A percentile compares a stretch with the other conserved stretches of the same genome.
Conservation (phyloP, 148 eudicot genomes). For the Cornus controversa region DNA sequence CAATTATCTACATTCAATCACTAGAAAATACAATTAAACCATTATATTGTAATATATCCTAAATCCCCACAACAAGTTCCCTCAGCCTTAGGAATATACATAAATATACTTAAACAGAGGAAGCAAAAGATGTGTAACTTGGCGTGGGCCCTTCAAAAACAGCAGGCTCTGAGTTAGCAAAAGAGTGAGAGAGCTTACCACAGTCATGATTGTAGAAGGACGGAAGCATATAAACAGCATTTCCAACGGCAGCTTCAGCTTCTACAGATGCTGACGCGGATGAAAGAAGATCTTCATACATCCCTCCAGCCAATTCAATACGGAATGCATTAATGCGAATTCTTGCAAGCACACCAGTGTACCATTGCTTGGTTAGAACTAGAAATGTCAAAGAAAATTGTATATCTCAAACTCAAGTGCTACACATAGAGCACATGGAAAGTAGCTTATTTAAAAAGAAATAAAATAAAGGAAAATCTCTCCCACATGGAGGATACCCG, state of each 20-base stretch:
- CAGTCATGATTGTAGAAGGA: slow-evolving; percentile 96
- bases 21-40: too few species aligned
- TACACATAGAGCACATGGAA: slow-evolving; percentile 4
- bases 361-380: slow-evolving; percentile 92
- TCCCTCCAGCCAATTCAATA: slow-evolving; percentile 63
- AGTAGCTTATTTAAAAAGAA: background rate
- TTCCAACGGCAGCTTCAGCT: slow-evolving; percentile 87
- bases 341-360: slow-evolving; percentile 71
- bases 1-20: too few species aligned
- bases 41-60: background rate
- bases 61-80: background rate
- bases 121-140: background rate
- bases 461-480: slow-evolving; percentile 4
- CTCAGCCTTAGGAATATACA: too few species aligned
- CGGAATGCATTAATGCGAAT: slow-evolving; percentile 91
- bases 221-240: slow-evolving; percentile 92
- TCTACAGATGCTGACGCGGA: slow-evolving; percentile 72
- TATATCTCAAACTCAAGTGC: slow-evolving; percentile 16
- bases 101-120: background rate
- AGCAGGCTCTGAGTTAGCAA: background rate
- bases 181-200: slow-evolving; percentile 46
- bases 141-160: background rate
- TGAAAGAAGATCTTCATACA: slow-evolving; percentile 67
- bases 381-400: slow-evolving; percentile 25
- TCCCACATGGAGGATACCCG: slow-evolving; percentile 64